A percentile compares a stretch with the other conserved stretches of the same genome.
Conservation (phyloP, 495 filamentous ascomycete genomes). For the Bathelium albidoporum region DNA sequence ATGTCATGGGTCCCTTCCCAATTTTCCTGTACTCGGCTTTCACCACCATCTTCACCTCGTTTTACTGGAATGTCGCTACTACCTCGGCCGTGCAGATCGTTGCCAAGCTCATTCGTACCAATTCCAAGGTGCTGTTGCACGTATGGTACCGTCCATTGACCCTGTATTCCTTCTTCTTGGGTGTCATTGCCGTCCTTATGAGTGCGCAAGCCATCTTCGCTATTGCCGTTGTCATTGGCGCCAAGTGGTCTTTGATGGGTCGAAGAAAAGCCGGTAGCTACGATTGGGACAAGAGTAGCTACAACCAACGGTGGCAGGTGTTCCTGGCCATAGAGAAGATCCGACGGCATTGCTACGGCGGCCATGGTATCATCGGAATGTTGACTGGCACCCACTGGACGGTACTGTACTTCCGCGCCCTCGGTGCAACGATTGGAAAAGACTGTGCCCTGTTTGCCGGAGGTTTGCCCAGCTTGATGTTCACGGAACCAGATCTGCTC, state of each 20-base stretch:
- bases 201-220: conserved; percentile 28
- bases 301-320: conserved; percentile 40
- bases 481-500: conserved; percentile 42
- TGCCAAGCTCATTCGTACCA: conserved; percentile 2
- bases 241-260: conserved; percentile 37
- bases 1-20: conserved; percentile 29
- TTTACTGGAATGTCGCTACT: conserved; percentile 35
- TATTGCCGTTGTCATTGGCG: conserved; percentile 27
- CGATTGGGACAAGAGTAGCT: conserved; percentile 38
- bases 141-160: conserved; percentile 24
- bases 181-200: conserved; percentile 24
- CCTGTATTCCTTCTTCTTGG: conserved; percentile 26
- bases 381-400: conserved; percentile 35
- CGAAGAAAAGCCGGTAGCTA: conserved; percentile 34
- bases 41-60: conserved; percentile 24
- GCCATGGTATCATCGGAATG: conserved; percentile 34
- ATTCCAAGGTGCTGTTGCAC: neutral
- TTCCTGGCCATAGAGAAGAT: conserved; percentile 36
- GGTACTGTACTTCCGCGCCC: conserved; percentile 33
- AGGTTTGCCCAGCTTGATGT: conserved; percentile 33
- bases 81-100: conserved; percentile 25
- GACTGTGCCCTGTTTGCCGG: conserved; percentile 40
- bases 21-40: conserved; percentile 36
- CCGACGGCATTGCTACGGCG: conserved; percentile 34
- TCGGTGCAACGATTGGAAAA: conserved; percentile 36